Evolutionary conservation across 208 protist genomes (phyloP).

Genomic region (Acanthamoeba healyi): DNA sequence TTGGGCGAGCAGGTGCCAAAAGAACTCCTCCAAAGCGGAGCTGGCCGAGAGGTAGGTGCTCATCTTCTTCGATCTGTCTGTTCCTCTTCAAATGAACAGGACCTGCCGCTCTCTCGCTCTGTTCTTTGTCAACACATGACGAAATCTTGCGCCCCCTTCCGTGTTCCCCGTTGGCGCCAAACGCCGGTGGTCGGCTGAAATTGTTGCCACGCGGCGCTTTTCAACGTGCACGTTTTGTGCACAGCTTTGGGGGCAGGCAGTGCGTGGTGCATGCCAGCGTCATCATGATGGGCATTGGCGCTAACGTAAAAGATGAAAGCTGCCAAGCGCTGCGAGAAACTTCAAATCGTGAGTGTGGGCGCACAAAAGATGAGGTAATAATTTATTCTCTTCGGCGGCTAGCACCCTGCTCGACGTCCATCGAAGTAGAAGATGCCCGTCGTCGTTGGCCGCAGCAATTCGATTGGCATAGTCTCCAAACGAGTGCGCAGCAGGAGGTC

Average conservation of each 20-base stretch:
- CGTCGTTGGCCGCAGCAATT: not conserved
- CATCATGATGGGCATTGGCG: no score
- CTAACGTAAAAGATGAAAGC: no score
- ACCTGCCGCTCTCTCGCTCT: not conserved
- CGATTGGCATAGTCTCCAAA: not conserved
- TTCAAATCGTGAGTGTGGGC: not conserved
- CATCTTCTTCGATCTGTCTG: not conserved
- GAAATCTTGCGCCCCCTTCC: no score
- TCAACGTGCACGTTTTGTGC: no score
- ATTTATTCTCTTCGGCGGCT: slow-evolving; percentile 22
- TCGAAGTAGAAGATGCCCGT: not conserved
- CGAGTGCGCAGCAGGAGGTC: not conserved
- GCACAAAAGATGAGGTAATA: not conserved
- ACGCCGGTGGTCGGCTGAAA: no score
- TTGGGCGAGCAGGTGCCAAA: not conserved
- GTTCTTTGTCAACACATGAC: no score
- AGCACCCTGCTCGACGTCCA: not conserved
- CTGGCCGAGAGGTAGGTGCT: slow-evolving; percentile 16
- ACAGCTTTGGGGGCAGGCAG: no score
- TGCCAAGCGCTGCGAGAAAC: not conserved
- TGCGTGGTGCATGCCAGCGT: no score
- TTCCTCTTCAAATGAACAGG: not conserved
- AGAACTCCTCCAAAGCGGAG: not conserved
- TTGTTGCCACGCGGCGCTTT: no score
- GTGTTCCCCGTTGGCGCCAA: not conserved